These are phyloP conservation scores for Penicillium sp. DNA, from an alignment of 2,329 filamentous ascomycete species.

Conservation along the genomic window DNA sequence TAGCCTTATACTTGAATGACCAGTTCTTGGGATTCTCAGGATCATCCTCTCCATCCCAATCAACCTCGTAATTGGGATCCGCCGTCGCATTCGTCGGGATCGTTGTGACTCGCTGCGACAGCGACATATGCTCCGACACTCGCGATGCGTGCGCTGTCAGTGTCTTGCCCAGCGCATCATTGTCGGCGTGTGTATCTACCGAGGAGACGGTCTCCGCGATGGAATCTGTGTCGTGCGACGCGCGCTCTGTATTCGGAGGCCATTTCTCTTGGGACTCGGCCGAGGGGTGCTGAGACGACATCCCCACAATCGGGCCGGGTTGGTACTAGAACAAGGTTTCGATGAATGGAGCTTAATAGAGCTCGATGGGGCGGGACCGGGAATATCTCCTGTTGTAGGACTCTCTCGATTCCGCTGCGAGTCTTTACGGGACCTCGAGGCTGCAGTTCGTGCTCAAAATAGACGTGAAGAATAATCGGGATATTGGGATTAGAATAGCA, in stretches of 20 bases:
- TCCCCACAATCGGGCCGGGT: conserved; percentile 3
- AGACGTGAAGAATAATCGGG: too few species aligned
- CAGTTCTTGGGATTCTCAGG: conserved; percentile 67
- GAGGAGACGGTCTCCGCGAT: conserved; percentile 29
- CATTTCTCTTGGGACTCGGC: conserved; percentile 21
- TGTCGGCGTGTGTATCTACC: conserved; percentile 25
- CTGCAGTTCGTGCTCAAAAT: too few species aligned
- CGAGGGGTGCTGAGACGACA: conserved; percentile 23
- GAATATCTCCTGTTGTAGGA: too few species aligned
- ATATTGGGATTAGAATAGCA: too few species aligned
- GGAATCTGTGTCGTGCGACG: conserved; percentile 23
- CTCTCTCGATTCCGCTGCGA: too few species aligned
- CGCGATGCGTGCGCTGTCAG: conserved; percentile 32
- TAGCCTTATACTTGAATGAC: conserved; percentile 57
- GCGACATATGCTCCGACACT: conserved; percentile 32
- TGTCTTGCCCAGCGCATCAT: conserved; percentile 28
- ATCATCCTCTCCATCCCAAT: conserved; percentile 64
- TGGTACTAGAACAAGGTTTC: conserved; percentile 1
- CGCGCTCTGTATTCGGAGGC: conserved; percentile 13
- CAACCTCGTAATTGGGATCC: conserved; percentile 67
- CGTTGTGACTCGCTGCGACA: conserved; percentile 45
- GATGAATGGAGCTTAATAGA: too few species aligned
- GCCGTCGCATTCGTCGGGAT: conserved; percentile 46
- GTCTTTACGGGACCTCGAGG: too few species aligned
- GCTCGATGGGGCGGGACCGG: too few species aligned